phyloP scores from a whole-genome alignment of 257 asterid genomes.

The Fraxinus americana region DNA sequence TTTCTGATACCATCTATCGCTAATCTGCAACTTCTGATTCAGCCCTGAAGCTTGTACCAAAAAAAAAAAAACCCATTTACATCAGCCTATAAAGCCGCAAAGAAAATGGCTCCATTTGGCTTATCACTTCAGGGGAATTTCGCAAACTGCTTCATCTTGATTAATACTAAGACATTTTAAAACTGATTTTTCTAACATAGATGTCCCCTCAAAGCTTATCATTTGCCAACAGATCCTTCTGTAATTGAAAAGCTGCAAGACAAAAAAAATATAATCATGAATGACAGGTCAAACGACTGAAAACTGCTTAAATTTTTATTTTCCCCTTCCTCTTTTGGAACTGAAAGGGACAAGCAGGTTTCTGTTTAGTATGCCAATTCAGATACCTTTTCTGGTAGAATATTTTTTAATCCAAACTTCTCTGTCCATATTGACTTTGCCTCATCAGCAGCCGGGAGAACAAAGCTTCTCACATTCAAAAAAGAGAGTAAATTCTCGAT shows the following conservation, averaged over 20 bases:
- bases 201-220: slow-evolving; percentile 80
- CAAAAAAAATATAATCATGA: neutral
- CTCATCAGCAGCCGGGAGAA: slow-evolving; percentile 91
- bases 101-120: slow-evolving; percentile 25
- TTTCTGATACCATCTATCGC: slow-evolving; percentile 26
- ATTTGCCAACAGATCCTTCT: slow-evolving; percentile 87
- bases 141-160: slow-evolving; percentile 47
- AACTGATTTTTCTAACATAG: slow-evolving; percentile 79
- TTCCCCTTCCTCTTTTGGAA: neutral
- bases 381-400: slow-evolving; percentile 68
- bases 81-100: slow-evolving; percentile 31
- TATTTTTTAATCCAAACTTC: slow-evolving; percentile 75
- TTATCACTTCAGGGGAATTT: slow-evolving; percentile 34
- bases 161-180: slow-evolving; percentile 62
- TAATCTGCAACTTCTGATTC: slow-evolving; percentile 26
- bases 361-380: neutral
- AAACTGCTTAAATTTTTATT: neutral
- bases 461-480: slow-evolving; percentile 63
- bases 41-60: slow-evolving; percentile 19
- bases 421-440: slow-evolving; percentile 92
- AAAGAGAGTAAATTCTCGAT: slow-evolving; percentile 58
- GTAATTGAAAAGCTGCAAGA: slow-evolving; percentile 71
- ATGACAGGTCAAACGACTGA: neutral
- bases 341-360: neutral
- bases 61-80: slow-evolving; percentile 23